Base-by-base conservation (phyloP, 176 grass and related monocot species). In the Musa itinerans region DNA sequence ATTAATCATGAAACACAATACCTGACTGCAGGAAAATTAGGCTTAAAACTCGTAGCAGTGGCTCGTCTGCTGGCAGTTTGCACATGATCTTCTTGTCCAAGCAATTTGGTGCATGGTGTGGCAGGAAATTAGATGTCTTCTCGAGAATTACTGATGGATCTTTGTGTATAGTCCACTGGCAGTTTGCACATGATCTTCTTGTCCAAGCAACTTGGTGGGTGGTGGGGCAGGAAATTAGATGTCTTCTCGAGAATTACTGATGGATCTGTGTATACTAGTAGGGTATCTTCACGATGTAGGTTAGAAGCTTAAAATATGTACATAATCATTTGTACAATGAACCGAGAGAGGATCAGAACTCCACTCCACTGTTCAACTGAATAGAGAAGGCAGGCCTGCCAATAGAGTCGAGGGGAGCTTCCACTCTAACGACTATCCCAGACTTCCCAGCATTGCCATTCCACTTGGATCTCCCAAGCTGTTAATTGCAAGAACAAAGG, bases 351-450 rank as follows among this genome's bases (percentile, higher is more conserved):
- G 24, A 25, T 78, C 85, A 92, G 73, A 92, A 89, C 61, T 88
- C 86, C 11, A 92, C n/a, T 9, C 83, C 83, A 52, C 89, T 89
- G 83, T 89, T 92, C 81, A 89, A 84, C 72, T 92, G 89, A 27
- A 92, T 65, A 0, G 86, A 88, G 68, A 88, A 82, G 81, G 86
- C 85, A 70, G 83, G 78, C 43, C 56, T 76, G 62, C 81, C 63
- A 24, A 79, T 68, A 59, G 50, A 52, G 24, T 83, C 56, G 12
- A 89, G 81, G 12, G 89, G 86, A 27, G 83, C 49, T 23, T 92
- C 86, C 54, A 82, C 83, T 77, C 86, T 92, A 16, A 84, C 17
- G 74, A 84, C 83, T 22, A 89, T 26, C 49, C 89, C 89, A 20
- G 83, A 86, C 11, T 78, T 83, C 5, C 75, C 56, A 0, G 56